phyloP scores from a whole-genome alignment of 2,329 filamentous ascomycete genomes.

The Polychaeton citri region DNA sequence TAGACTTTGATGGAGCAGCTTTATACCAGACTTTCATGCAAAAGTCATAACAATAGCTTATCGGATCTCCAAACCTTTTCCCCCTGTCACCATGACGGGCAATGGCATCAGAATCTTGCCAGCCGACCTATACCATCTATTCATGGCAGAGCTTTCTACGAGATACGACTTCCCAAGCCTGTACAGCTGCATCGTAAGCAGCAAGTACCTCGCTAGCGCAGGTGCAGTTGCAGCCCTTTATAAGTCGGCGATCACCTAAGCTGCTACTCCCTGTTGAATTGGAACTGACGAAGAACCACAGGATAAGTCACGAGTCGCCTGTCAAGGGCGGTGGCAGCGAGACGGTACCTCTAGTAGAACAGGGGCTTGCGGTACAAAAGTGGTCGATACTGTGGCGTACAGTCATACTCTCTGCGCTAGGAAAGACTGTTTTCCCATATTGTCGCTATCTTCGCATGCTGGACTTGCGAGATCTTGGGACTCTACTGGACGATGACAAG shows the following conservation, averaged over 20 bases:
- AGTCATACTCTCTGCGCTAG: slow-evolving; percentile 52
- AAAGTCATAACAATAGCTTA: no score
- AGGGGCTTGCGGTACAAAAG: slow-evolving; percentile 37
- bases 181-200: slow-evolving; percentile 44
- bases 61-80: no score
- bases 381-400: slow-evolving; percentile 56
- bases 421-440: slow-evolving; percentile 53
- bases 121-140: slow-evolving; percentile 46
- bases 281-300: slow-evolving; percentile 9
- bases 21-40: no score
- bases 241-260: no score
- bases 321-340: slow-evolving; percentile 33
- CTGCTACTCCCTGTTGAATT: slow-evolving; percentile 1
- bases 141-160: slow-evolving; percentile 46
- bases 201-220: slow-evolving; percentile 42
- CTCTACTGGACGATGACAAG: slow-evolving; percentile 45
- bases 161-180: slow-evolving; percentile 47
- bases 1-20: no score
- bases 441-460: slow-evolving; percentile 53
- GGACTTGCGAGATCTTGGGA: slow-evolving; percentile 47
- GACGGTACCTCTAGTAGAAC: slow-evolving; percentile 25
- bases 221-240: slow-evolving; percentile 49
- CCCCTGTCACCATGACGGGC: no score
- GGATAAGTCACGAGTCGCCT: slow-evolving; percentile 30
- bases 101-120: slow-evolving; percentile 26